phyloP scores from a whole-genome alignment of 163 green algal genomes.

The Picocystis sp. region DNA sequence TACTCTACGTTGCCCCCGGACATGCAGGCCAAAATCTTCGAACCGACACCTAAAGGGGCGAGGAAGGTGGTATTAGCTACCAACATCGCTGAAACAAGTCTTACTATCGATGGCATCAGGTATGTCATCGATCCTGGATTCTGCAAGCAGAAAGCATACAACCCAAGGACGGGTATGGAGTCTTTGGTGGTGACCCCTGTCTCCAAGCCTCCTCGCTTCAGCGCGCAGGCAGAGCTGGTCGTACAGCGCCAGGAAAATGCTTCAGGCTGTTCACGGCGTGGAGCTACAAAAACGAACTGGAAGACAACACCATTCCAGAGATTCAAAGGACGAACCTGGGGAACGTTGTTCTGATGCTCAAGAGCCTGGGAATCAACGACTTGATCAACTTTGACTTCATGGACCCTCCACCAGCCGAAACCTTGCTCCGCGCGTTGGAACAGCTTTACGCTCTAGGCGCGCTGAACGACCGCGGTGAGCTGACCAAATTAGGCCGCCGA shows the following conservation, averaged over 20 bases:
- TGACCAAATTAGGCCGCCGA: conserved; percentile 86
- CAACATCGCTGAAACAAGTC: conserved; percentile 78
- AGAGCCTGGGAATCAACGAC: conserved; percentile 88
- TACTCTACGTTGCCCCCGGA: conserved; percentile 94
- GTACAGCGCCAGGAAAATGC: conserved; percentile 65
- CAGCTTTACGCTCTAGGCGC: conserved; percentile 83
- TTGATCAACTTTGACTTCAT: conserved; percentile 99
- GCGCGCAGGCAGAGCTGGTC: conserved; percentile 27
- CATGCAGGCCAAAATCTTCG: conserved; percentile 88
- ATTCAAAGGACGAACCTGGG: conserved; percentile 90
- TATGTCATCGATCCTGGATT: conserved; percentile 76
- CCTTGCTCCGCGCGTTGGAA: conserved; percentile 66
- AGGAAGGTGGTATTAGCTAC: conserved; percentile 84
- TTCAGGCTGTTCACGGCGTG: conserved; percentile 93
- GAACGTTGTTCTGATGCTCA: conserved; percentile 42
- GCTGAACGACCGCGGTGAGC: conserved; percentile 83
- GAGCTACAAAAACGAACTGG: conserved; percentile 84
- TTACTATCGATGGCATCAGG: conserved; percentile 74
- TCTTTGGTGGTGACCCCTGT: conserved; percentile 76
- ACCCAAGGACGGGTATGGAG: conserved; percentile 84
- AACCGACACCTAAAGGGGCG: conserved; percentile 46
- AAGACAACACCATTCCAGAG: conserved; percentile 78
- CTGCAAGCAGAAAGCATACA: conserved; percentile 86
- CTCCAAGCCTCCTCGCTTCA: conserved; percentile 66
- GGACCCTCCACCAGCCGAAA: conserved; percentile 84